Evolutionary conservation across 352 stramenopile genomes (phyloP).

Genomic region (Achlya hypogyna): DNA sequence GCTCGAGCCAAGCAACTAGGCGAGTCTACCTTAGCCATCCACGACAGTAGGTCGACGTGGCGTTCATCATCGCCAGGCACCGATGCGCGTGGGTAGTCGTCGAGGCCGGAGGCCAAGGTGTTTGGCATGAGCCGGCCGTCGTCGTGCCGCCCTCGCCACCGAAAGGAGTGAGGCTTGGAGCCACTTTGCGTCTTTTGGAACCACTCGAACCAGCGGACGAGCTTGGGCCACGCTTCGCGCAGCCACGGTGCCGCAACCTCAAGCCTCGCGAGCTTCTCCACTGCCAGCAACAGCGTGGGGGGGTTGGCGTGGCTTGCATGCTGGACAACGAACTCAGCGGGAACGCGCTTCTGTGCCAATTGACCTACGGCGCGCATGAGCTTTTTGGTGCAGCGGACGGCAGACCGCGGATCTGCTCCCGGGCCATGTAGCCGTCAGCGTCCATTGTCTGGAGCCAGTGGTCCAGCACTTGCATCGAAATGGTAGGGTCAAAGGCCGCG

Average conservation of each 20-base stretch:
- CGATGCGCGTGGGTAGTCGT: slow-evolving; percentile 88
- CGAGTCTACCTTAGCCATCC: slow-evolving; percentile 63
- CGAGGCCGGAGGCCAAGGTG: slow-evolving; percentile 87
- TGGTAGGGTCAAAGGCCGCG: slow-evolving; percentile 51
- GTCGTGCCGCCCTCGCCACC: slow-evolving; percentile 73
- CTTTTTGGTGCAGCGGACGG: background rate
- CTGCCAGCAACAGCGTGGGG: slow-evolving; percentile 75
- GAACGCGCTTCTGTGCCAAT: slow-evolving; percentile 62
- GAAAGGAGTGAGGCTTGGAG: slow-evolving; percentile 36
- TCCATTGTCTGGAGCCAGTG: slow-evolving; percentile 87
- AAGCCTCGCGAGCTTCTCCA: slow-evolving; percentile 67
- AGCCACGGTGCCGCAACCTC: slow-evolving; percentile 23
- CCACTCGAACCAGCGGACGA: slow-evolving; percentile 72
- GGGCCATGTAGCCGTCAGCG: slow-evolving; percentile 83
- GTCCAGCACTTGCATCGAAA: slow-evolving; percentile 71
- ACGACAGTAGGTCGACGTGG: slow-evolving; percentile 87
- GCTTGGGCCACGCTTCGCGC: slow-evolving; percentile 49
- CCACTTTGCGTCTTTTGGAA: slow-evolving; percentile 54
- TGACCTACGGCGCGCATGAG: slow-evolving; percentile 27
- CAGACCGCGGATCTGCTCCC: slow-evolving; percentile 75
- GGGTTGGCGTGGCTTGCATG: slow-evolving; percentile 88
- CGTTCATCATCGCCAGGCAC: slow-evolving; percentile 61
- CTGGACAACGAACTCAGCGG: slow-evolving; percentile 85
- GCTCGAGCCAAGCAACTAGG: slow-evolving; percentile 4
- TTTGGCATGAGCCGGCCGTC: slow-evolving; percentile 82